Conservation (phyloP, 192 early-diverging fungal genomes). For the Backusella tarrabulga region DNA sequence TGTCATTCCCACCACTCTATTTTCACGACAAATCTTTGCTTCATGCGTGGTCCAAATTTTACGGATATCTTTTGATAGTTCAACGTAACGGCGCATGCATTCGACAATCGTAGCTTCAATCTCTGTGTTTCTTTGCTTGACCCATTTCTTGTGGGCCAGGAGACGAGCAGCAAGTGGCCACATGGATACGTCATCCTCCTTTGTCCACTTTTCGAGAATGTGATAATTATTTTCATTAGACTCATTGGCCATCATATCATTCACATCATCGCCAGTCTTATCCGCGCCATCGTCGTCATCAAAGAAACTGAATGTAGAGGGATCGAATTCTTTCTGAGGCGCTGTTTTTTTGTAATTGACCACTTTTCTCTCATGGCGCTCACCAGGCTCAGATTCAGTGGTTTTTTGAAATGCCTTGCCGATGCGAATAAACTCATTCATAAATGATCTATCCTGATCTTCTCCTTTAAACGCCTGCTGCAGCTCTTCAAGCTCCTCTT, state of each 20-base stretch:
- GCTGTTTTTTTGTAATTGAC: conserved; percentile 25
- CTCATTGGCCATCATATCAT: neutral
- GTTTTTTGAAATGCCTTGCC: conserved; percentile 4
- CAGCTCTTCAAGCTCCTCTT: conserved; percentile 44
- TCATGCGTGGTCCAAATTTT: conserved; percentile 4
- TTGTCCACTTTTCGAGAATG: conserved; percentile 21
- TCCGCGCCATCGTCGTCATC: conserved; percentile 3
- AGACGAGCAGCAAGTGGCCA: conserved; percentile 37
- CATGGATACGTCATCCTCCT: conserved; percentile 26
- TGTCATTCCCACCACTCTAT: conserved; percentile 56
- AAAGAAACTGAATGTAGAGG: conserved; percentile 9
- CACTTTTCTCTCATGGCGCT: conserved; percentile 1
- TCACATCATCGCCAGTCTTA: neutral
- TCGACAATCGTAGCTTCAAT: conserved; percentile 5
- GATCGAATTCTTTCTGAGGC: conserved; percentile 1
- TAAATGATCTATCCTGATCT: conserved; percentile 15
- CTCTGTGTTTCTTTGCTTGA: conserved; percentile 10
- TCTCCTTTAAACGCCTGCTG: conserved; percentile 42
- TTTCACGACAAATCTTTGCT: conserved; percentile 28
- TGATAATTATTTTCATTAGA: neutral
- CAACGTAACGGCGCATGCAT: conserved; percentile 19
- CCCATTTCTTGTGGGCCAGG: conserved; percentile 30
- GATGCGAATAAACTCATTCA: conserved; percentile 15
- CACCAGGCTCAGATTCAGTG: neutral
- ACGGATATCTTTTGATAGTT: conserved; percentile 19